These are phyloP conservation scores for Euphorbia tirucalli DNA, from an alignment of 345 rosid species.

Conservation along the genomic window DNA sequence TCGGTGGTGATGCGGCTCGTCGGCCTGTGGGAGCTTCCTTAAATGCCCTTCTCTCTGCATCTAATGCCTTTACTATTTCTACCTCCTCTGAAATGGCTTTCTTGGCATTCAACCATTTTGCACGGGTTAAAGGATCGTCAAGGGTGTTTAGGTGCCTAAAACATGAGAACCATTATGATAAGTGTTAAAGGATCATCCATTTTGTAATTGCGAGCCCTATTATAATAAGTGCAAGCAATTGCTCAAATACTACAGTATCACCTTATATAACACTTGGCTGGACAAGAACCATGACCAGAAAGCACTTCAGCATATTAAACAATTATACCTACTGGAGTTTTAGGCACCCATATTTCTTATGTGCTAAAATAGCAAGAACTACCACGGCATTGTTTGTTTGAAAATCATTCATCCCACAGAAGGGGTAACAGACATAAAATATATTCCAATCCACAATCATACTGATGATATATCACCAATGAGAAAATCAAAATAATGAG, in stretches of 20 bases:
- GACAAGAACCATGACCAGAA: background rate
- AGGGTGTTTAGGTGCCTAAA: slow-evolving; percentile 74
- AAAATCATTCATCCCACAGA: background rate
- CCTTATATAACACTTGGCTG: background rate
- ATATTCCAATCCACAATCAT: no score
- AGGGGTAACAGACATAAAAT: background rate
- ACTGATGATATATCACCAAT: no score
- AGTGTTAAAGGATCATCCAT: no score
- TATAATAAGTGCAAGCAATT: background rate
- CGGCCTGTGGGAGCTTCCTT: slow-evolving; percentile 76
- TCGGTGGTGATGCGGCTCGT: slow-evolving; percentile 83
- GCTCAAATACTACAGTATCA: background rate
- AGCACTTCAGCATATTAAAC: background rate
- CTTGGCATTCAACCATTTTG: slow-evolving; percentile 97
- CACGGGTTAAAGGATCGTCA: slow-evolving; percentile 71
- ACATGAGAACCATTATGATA: no score
- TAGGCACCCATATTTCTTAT: background rate
- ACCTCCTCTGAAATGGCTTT: slow-evolving; percentile 86
- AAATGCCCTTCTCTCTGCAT: slow-evolving; percentile 88
- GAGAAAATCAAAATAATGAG: background rate
- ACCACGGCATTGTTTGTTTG: no score
- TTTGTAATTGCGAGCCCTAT: background rate
- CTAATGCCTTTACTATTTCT: slow-evolving; percentile 88
- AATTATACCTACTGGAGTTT: background rate
- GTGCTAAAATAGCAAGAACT: background rate